Base-by-base conservation (phyloP, 2,329 filamentous ascomycete genomes). In the Didymella glomerata region DNA sequence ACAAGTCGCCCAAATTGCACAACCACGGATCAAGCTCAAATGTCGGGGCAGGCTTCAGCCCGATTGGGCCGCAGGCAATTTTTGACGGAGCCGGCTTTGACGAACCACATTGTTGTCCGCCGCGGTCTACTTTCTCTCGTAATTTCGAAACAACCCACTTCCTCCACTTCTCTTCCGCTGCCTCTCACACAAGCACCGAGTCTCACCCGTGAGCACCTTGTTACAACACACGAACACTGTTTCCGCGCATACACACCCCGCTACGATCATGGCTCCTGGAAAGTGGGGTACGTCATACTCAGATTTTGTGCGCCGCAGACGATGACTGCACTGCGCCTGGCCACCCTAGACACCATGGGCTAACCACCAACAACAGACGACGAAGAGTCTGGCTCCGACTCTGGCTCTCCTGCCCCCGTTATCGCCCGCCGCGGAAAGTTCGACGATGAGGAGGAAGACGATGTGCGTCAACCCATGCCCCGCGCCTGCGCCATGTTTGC, bases 371-470 rank as follows among this genome's bases (percentile, higher is more conserved):
- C 48, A 41, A 53, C 66, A 79, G 81, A 83, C 60, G 82, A 87
- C 63, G 86, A 89, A 63, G 85, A 88, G 68, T 83, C 83, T 67
- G 78, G 78, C 59, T 83, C 81, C 66, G 81, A 81, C 60, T 78
- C 83, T 65, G 79, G 78, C 51, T 76, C 79, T 51, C 81, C 83
- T 2, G 79, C 80, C 22, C 78, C 76, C 24, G 74, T 82, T 48
- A 78, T 82, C 13, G 76, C 77, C 44, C 77, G 80, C 54, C 82
- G 86, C 65, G 80, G 85, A 77, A 92, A 95, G 82, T 97, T 97
- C 74, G 93, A 95, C 69, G 94, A 98, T 69, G 94, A 98, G 77
- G 93, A 97, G 79, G 90, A 84, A 54, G 88, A 93, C 32, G 92
- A 96, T 79, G 93, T 94, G 85, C 69, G 82, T 74, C 60, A 65